These are phyloP conservation scores for Yamadazyma sp. DNA, from an alignment of 805 yeast species.

Conservation along the genomic window DNA sequence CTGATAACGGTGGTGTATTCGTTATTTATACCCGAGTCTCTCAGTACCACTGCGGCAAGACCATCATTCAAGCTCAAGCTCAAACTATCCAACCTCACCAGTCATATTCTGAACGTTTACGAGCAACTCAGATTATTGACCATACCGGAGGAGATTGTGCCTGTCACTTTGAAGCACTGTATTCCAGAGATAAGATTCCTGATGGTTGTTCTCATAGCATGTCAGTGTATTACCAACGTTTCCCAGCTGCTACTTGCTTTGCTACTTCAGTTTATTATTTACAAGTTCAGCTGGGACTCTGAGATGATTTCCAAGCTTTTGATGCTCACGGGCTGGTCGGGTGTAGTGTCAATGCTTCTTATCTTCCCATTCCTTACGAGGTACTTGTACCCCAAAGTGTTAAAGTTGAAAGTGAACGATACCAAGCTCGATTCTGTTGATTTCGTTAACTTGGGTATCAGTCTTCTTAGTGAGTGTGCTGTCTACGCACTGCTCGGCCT, in stretches of 20 bases:
- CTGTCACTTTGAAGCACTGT: conserved; percentile 6
- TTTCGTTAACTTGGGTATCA: conserved; percentile 1
- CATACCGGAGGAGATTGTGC: conserved; percentile 8
- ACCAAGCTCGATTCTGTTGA: conserved; percentile 13
- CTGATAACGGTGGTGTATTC: conserved; percentile 15
- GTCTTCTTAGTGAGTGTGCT: conserved; percentile 1
- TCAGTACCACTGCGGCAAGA: neutral
- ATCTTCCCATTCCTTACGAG: conserved; percentile 48
- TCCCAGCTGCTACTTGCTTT: conserved; percentile 37
- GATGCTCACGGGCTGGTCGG: conserved; percentile 39
- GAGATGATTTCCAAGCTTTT: conserved; percentile 52
- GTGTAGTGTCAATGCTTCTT: conserved; percentile 46
- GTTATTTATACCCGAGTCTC: conserved; percentile 6
- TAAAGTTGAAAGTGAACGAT: conserved; percentile 21
- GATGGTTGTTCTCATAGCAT: conserved; percentile 29
- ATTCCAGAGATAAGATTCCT: conserved; percentile 3
- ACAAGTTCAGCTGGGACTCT: conserved; percentile 51
- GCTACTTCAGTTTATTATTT: conserved; percentile 51
- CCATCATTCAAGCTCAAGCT: neutral
- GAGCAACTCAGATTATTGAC: conserved; percentile 4
- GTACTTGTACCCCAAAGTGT: conserved; percentile 26
- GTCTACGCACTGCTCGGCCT: neutral
- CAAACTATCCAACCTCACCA: neutral
- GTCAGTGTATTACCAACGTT: conserved; percentile 36
- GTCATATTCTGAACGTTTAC: neutral